Base-by-base conservation (phyloP, 1,284 basidiomycete species). In the Sanghuangporus baumii region DNA sequence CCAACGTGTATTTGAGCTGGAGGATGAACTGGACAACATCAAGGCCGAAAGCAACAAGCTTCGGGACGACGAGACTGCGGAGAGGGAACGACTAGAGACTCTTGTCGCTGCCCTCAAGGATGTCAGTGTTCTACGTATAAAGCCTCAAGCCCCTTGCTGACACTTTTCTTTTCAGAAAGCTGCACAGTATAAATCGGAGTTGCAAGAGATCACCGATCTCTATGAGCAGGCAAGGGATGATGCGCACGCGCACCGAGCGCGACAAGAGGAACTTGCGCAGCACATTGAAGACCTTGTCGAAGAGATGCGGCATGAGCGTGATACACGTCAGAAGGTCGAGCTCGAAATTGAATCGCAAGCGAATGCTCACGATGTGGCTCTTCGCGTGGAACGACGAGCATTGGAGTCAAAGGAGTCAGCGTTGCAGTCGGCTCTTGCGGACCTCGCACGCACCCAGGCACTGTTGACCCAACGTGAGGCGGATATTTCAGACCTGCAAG, bases 101-200 rank as follows among this genome's bases (percentile, higher is more conserved):
- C 76, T 94, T 4, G 78, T 85, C 38, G 75, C 79, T 16, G 89
- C 89, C 2, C 80, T 95, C 52, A 95, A 95, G 73, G 90, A 94
- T 73, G 93, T 89, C 57, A 46, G 77, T 70, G 64, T 48, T 18
- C 59, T 12, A 40, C 62, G 65, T 46, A 50, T 41, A 14, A 46
- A 9, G 23, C 48, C 34, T 46, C 16, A 16, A 23, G 40, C 3
- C n/a, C 56, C 46, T 62, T 54, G 64, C 52, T 63, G 16, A 41
- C 47, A 2, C 23, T 55, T 40, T 68, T 56, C 8, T 18, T 14
- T 59, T 54, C 70, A 92, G 89, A 91, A 90, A 87, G 78, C 88
- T 16, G 74, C 78, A 2, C 70, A 72, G 12, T 73, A 86, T 51
- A 90, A 89, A 68, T 76, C 76, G 3, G 80, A 91, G 61, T 78